Conservation (phyloP, 2,329 filamentous ascomycete species). For the Didymellaceae sp. region DNA sequence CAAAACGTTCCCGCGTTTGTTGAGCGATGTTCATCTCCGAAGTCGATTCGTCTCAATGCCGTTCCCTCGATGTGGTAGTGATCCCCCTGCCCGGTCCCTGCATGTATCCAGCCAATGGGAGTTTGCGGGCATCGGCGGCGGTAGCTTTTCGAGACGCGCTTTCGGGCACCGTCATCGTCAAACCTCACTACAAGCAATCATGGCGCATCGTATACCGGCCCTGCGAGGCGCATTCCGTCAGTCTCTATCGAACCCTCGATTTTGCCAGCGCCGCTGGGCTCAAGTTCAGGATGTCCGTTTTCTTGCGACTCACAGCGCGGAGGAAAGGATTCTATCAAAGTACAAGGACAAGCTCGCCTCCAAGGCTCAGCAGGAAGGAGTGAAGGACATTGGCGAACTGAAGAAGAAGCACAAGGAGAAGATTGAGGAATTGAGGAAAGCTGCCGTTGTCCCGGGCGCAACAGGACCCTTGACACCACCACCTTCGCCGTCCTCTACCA, state of each 20-base stretch:
- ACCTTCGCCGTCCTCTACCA: slow-evolving; percentile 17
- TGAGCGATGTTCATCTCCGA: slow-evolving; percentile 15
- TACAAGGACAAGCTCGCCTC: slow-evolving; percentile 84
- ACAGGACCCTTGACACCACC: slow-evolving; percentile 52
- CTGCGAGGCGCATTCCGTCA: slow-evolving; percentile 43
- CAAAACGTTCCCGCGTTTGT: slow-evolving; percentile 4
- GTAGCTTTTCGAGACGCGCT: slow-evolving; percentile 9
- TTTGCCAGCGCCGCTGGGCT: slow-evolving; percentile 79
- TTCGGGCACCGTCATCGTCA: slow-evolving; percentile 10
- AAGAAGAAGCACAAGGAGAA: slow-evolving; percentile 85
- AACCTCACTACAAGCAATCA: slow-evolving; percentile 15
- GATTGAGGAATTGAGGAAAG: slow-evolving; percentile 74
- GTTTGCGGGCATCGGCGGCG: slow-evolving; percentile 7
- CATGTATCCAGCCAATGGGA: slow-evolving; percentile 14
- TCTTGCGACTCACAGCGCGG: slow-evolving; percentile 76
- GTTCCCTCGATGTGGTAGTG: slow-evolving; percentile 13
- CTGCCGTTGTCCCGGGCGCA: slow-evolving; percentile 64
- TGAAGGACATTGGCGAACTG: slow-evolving; percentile 73
- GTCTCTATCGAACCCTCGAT: slow-evolving; percentile 36
- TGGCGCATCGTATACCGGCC: slow-evolving; percentile 36
- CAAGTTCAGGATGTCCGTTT: slow-evolving; percentile 92
- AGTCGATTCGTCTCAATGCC: slow-evolving; percentile 7
- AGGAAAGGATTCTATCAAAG: slow-evolving; percentile 76
- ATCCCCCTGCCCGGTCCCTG: slow-evolving; percentile 9
- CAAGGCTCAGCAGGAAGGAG: slow-evolving; percentile 79